Evolutionary conservation across 2,329 filamentous ascomycete genomes (phyloP).

Genomic region (Botrytis fragariae): DNA sequence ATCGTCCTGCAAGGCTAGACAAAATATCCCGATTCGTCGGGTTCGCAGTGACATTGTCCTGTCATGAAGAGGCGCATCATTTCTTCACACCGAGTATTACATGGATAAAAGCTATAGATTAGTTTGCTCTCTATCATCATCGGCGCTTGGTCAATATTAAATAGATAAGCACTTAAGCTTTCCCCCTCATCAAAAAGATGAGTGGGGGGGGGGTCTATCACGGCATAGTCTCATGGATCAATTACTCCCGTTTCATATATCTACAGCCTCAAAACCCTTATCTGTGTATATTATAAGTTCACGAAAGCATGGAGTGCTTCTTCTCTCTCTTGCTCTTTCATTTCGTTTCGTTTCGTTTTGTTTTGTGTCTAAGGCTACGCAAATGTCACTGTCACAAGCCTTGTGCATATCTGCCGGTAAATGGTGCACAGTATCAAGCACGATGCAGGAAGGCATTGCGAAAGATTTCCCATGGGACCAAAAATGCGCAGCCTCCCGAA

Average conservation of each 20-base stretch:
- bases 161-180: constrained; percentile 18
- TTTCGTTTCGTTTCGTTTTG: background rate
- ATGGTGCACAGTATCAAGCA: constrained; percentile 13
- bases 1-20: constrained; percentile 14
- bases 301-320: constrained; percentile 15
- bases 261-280: constrained; percentile 20
- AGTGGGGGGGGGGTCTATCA: constrained; percentile 12
- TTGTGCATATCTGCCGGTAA: constrained; percentile 16
- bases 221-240: constrained; percentile 17
- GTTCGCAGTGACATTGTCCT: background rate
- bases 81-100: constrained; percentile 10
- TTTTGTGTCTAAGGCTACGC: constrained; percentile 4
- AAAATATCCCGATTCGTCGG: constrained; percentile 5
- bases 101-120: constrained; percentile 9
- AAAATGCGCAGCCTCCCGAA: constrained; percentile 24
- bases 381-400: constrained; percentile 19
- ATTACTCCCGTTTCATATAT: constrained; percentile 25
- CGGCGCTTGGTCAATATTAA: background rate
- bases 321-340: background rate
- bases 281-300: constrained; percentile 8
- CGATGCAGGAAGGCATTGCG: constrained; percentile 15
- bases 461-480: constrained; percentile 7
- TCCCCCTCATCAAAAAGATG: background rate
- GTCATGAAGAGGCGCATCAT: constrained; percentile 5
- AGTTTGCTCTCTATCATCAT: background rate